Conservation (phyloP, 805 yeast species). For the Candida mattraensis region DNA sequence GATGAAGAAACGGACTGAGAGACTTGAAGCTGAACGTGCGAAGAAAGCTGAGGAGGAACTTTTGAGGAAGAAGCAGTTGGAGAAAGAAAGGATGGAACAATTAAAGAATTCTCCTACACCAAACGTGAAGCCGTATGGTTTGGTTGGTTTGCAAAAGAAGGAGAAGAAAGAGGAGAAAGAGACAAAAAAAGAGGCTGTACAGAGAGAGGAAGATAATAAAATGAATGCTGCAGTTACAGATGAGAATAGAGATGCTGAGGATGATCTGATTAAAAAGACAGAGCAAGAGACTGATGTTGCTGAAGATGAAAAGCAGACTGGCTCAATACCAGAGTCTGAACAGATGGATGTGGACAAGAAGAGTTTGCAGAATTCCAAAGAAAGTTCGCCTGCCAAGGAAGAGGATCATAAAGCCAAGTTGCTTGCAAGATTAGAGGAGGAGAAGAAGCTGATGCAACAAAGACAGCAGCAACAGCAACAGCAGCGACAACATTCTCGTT, state of each 20-base stretch:
- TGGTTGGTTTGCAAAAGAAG: slow-evolving; percentile 27
- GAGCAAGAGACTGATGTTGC: not conserved
- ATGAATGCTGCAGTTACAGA: not conserved
- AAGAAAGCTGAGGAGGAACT: slow-evolving; percentile 19
- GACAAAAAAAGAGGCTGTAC: not conserved
- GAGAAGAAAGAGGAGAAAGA: slow-evolving; percentile 11
- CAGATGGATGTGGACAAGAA: slow-evolving; percentile 1
- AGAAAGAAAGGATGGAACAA: slow-evolving; percentile 15
- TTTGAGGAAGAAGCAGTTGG: slow-evolving; percentile 18
- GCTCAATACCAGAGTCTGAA: not conserved
- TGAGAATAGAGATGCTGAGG: not conserved
- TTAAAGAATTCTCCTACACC: slow-evolving; percentile 9
- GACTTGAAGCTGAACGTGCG: slow-evolving; percentile 19
- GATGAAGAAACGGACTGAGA: slow-evolving; percentile 22
- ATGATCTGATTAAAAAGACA: not conserved
- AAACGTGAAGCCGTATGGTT: slow-evolving; percentile 30
- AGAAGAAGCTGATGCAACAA: slow-evolving; percentile 14
- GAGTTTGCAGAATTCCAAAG: not conserved
- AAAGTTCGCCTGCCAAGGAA: not conserved
- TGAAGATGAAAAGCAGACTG: not conserved
- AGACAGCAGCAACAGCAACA: slow-evolving; percentile 10
- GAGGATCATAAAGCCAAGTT: slow-evolving; percentile 6
- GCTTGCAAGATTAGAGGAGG: slow-evolving; percentile 18
- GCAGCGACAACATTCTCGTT: slow-evolving; percentile 2
- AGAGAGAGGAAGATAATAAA: slow-evolving; percentile 5